Percentiles rank a stretch among this genome's conserved stretches.
phyloP scores from a whole-genome alignment of 257 asterid genomes.

The Cordia subcordata region DNA sequence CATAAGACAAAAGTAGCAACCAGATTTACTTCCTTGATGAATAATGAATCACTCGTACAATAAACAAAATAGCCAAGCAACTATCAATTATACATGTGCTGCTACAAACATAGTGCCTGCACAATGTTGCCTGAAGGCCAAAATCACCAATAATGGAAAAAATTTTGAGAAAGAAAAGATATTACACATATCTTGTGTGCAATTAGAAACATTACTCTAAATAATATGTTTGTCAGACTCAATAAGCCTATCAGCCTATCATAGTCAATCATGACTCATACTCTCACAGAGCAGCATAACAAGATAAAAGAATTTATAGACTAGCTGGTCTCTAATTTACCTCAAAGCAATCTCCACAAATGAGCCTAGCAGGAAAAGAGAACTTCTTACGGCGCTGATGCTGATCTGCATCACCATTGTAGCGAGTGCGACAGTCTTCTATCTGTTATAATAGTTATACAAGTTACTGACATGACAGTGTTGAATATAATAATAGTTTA shows the following conservation, averaged over 20 bases:
- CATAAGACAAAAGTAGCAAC: constrained; percentile 9
- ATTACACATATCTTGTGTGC: too few species aligned
- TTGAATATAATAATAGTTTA: neutral
- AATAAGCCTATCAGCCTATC: too few species aligned
- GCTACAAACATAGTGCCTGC: too few species aligned
- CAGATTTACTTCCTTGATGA: too few species aligned
- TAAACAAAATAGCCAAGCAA: too few species aligned
- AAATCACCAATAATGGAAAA: too few species aligned
- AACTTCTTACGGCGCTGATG: constrained; percentile 88
- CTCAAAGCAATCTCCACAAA: constrained; percentile 98
- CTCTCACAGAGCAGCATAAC: neutral
- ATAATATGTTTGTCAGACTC: too few species aligned
- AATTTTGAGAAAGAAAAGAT: too few species aligned
- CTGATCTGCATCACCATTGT: constrained; percentile 98
- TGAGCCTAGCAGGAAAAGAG: constrained; percentile 92
- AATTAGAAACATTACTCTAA: too few species aligned
- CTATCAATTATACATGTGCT: too few species aligned
- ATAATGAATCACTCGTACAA: too few species aligned
- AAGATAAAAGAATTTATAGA: neutral
- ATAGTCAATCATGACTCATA: neutral
- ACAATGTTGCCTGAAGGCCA: too few species aligned
- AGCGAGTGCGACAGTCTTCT: constrained; percentile 94
- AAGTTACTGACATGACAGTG: neutral
- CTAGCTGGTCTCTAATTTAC: constrained; percentile 22
- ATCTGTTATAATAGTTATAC: constrained; percentile 41